Evolutionary conservation across 441 rosid genomes (phyloP), one percentile per base, ranked within the genome.

Genomic region (Populus tomentosa): DNA sequence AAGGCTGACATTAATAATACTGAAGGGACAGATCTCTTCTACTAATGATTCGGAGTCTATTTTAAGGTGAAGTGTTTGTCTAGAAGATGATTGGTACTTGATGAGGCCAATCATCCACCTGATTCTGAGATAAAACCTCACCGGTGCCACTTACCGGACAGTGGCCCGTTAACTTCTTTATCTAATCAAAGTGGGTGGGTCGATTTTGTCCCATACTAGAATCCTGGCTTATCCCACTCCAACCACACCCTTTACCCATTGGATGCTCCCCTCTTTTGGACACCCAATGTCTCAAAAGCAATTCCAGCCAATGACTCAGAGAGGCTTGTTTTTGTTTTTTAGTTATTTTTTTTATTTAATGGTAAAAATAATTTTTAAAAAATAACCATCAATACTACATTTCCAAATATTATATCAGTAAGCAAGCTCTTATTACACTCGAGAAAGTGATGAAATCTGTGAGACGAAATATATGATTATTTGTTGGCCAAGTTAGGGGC

Each of bases 251-350:
- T 63, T 23, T 11, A 42, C 67, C 71, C 85, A 82, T 79, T 20
- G 81, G 86, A 81, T 84, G 84, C 82, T 74, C 50, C 50, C 70
- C n/a, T 50, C 73, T 42, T 61, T 32, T 9, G 65, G 18, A 13
- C 70, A 23, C 62, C 50, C 28, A 35, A 21, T 46, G 28, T 26
- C n/a, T 30, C 23, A n/a, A n/a, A 28, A 14, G 26, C 40, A 23
- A 72, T 64, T 62, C 67, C 21, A 42, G 16, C 8, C 64, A 62
- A 32, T 67, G 3, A 20, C 9, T 67, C 76, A 30, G 32, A 30
- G 32, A 30, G 32, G 4, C 0, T 30, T 30, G 32, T 30, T 30
- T 30, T 30, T 30, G 4, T 30, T 30, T 30, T 30, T 30, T 28
- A 24, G 2, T 26, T 26, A 1, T 26, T 26, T 26, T 26, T 26